These are phyloP conservation scores for Aquilaria agallochum DNA, from an alignment of 441 rosid genomes.

Conservation along the genomic window DNA sequence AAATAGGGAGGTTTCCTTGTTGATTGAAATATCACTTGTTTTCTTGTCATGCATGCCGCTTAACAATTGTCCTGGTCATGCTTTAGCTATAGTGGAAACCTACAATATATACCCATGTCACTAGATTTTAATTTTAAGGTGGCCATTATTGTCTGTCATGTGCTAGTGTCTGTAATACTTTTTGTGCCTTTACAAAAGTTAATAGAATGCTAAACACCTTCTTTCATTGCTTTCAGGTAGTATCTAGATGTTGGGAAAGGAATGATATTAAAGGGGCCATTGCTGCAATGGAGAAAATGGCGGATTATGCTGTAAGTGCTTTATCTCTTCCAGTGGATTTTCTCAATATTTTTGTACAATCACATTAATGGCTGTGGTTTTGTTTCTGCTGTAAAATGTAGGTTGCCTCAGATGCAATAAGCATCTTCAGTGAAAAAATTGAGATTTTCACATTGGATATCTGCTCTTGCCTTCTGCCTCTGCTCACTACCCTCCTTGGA, in stretches of 20 bases:
- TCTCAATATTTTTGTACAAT: slow-evolving; percentile 2
- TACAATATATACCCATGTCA: no score
- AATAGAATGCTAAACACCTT: slow-evolving; percentile 24
- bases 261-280: slow-evolving; percentile 75
- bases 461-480: slow-evolving; percentile 86
- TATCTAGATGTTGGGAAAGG: slow-evolving; percentile 87
- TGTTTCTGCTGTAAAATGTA: slow-evolving; percentile 31
- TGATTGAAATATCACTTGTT: no score
- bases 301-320: slow-evolving; percentile 76
- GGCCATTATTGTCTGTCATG: no score
- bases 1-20: no score
- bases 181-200: background rate
- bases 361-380: slow-evolving; percentile 2
- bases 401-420: slow-evolving; percentile 86
- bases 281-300: slow-evolving; percentile 86
- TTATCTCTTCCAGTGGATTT: slow-evolving; percentile 14
- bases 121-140: no score
- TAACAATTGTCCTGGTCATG: no score
- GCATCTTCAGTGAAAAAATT: slow-evolving; percentile 56
- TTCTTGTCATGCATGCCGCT: no score
- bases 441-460: slow-evolving; percentile 75
- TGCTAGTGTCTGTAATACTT: no score
- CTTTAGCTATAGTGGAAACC: no score
- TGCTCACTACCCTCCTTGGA: slow-evolving; percentile 64
- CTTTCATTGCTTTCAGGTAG: slow-evolving; percentile 44